Evolutionary conservation across 2,329 filamentous ascomycete species (phyloP).

Genomic region (Arthrinium phaeospermum): DNA sequence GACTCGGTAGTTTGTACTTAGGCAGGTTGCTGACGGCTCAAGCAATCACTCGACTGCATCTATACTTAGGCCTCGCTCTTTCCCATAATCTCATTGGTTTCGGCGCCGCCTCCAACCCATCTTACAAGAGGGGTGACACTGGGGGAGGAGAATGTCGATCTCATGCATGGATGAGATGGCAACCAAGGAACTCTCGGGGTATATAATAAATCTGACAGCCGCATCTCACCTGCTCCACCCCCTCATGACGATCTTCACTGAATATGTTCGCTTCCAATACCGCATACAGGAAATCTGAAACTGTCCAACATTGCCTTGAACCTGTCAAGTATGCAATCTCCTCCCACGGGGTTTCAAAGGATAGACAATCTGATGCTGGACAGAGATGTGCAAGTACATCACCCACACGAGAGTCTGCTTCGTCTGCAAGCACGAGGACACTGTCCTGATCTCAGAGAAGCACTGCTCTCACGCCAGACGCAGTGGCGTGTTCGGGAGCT

Average conservation of each 20-base stretch:
- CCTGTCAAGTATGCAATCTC: constrained; percentile 14
- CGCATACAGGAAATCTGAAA: constrained; percentile 14
- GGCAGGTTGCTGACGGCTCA: not conserved
- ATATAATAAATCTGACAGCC: constrained; percentile 1
- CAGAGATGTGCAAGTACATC: constrained; percentile 47
- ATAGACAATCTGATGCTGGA: not conserved
- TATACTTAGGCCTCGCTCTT: not conserved
- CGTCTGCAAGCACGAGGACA: constrained; percentile 44
- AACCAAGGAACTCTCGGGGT: not conserved
- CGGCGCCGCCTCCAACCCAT: not conserved
- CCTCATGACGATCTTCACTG: constrained; percentile 16
- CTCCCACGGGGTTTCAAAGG: not conserved
- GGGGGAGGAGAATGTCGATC: constrained; percentile 1
- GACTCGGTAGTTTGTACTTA: not conserved
- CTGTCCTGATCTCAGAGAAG: constrained; percentile 48
- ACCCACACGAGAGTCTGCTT: constrained; percentile 45
- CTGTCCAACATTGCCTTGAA: not conserved
- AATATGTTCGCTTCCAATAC: constrained; percentile 8
- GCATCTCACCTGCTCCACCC: not conserved
- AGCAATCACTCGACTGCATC: not conserved
- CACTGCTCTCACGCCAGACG: constrained; percentile 40
- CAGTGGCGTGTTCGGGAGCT: constrained; percentile 46
- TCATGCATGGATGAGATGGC: constrained; percentile 5
- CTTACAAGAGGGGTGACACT: constrained; percentile 16
- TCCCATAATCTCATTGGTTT: not conserved